Evolutionary conservation across 768 basidiomycete genomes (phyloP).

Genomic region (Cystobasidium ongulense): DNA sequence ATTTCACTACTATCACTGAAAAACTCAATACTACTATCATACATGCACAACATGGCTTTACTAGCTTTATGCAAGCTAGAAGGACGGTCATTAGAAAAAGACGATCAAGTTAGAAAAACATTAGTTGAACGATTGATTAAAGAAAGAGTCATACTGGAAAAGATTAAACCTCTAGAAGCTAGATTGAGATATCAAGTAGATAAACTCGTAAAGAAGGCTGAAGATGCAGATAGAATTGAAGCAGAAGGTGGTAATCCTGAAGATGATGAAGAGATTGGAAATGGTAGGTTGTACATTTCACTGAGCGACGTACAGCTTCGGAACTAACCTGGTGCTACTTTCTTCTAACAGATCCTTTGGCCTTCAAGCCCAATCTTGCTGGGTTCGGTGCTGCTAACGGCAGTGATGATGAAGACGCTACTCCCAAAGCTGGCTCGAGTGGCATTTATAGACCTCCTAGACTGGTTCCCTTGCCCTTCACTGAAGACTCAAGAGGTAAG

Average conservation of each 20-base stretch:
- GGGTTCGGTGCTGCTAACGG: not conserved
- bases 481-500: slow-evolving; percentile 52
- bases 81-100: slow-evolving; percentile 32
- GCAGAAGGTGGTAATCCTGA: slow-evolving; percentile 41
- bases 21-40: slow-evolving; percentile 71
- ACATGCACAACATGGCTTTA: slow-evolving; percentile 74
- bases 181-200: slow-evolving; percentile 94
- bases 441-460: slow-evolving; percentile 60
- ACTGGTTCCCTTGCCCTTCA: slow-evolving; percentile 80
- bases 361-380: slow-evolving; percentile 74
- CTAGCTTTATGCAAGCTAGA: slow-evolving; percentile 40
- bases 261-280: slow-evolving; percentile 38
- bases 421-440: slow-evolving; percentile 31
- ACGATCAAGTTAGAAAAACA: slow-evolving; percentile 10
- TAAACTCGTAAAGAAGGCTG: slow-evolving; percentile 72
- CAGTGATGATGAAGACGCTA: slow-evolving; percentile 42
- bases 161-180: slow-evolving; percentile 70
- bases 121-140: slow-evolving; percentile 71
- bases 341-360: slow-evolving; percentile 63
- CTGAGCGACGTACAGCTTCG: not conserved
- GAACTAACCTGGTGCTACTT: not conserved
- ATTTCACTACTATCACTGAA: slow-evolving; percentile 86
- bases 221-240: slow-evolving; percentile 48
- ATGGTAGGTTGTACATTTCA: slow-evolving; percentile 36
- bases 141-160: slow-evolving; percentile 74